A percentile compares a stretch with the other conserved stretches of the same genome.
Evolutionary conservation across 805 yeast genomes (phyloP).

Genomic region (Candida xyloterini): DNA sequence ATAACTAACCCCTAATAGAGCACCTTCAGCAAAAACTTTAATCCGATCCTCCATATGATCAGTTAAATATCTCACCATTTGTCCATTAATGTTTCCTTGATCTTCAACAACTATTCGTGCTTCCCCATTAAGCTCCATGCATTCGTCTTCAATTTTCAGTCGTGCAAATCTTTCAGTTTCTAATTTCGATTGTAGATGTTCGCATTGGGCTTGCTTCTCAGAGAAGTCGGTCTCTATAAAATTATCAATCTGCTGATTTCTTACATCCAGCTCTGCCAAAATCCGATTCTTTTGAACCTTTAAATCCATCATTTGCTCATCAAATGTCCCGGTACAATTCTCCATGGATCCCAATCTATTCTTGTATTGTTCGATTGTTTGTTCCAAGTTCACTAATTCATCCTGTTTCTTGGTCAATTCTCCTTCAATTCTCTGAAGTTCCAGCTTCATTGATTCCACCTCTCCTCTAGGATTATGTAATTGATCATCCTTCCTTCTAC

Average conservation of each 20-base stretch:
- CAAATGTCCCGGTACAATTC: constrained; percentile 14
- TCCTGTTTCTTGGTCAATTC: constrained; percentile 1
- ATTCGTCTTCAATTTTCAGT: constrained; percentile 24
- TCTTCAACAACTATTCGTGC: constrained; percentile 16
- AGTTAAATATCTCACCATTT: neutral
- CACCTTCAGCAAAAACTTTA: constrained; percentile 12
- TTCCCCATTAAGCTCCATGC: constrained; percentile 17
- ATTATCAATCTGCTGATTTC: constrained; percentile 6
- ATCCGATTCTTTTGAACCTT: constrained; percentile 13
- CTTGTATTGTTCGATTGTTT: constrained; percentile 4
- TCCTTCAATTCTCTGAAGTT: constrained; percentile 2
- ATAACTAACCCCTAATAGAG: constrained; percentile 12
- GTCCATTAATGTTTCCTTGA: neutral
- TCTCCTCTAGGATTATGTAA: constrained; percentile 14
- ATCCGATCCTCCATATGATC: constrained; percentile 4
- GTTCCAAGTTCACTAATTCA: neutral
- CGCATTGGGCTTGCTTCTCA: neutral
- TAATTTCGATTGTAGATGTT: constrained; percentile 4
- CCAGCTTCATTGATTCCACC: neutral
- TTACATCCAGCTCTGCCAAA: constrained; percentile 5
- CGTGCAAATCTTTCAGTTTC: constrained; percentile 19
- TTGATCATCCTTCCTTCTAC: neutral
- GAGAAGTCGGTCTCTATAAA: constrained; percentile 9
- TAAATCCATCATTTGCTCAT: constrained; percentile 12
- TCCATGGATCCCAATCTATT: constrained; percentile 2